Percentiles rank a stretch among this genome's conserved stretches.
These are phyloP conservation scores for Saccharum hybrid DNA, from an alignment of 202 grass and related monocot species.

Conservation along the genomic window DNA sequence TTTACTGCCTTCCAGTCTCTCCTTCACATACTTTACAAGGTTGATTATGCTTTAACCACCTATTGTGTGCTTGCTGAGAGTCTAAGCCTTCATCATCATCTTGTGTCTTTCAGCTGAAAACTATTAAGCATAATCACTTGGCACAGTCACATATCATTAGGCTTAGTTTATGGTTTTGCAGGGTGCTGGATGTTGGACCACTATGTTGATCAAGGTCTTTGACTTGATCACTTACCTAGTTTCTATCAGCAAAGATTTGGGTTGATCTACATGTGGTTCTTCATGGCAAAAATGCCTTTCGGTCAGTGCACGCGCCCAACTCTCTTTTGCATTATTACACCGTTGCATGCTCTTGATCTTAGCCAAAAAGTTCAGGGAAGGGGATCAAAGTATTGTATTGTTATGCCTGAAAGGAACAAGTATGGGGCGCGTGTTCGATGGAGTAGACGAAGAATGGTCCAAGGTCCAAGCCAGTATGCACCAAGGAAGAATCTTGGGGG, in stretches of 20 bases:
- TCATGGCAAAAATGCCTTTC: conserved; percentile 45
- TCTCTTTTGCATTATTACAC: conserved; percentile 52
- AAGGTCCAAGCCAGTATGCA: conserved; percentile 43
- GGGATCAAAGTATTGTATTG: conserved; percentile 49
- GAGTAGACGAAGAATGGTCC: conserved; percentile 43
- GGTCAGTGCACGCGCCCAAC: conserved; percentile 57
- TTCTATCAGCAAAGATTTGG: conserved; percentile 45
- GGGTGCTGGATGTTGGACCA: conserved; percentile 34
- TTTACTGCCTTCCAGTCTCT: conserved; percentile 36
- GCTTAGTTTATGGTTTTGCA: conserved; percentile 49
- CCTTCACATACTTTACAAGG: conserved; percentile 30
- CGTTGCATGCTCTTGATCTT: conserved; percentile 55
- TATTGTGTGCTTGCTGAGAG: conserved; percentile 43
- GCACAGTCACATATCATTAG: conserved; percentile 44
- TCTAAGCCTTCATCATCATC: conserved; percentile 41
- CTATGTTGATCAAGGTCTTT: conserved; percentile 40
- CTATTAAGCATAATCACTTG: conserved; percentile 41
- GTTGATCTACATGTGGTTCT: conserved; percentile 36
- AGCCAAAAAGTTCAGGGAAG: conserved; percentile 45
- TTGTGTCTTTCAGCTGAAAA: conserved; percentile 42
- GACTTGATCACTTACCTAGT: conserved; percentile 50
- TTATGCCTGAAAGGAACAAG: conserved; percentile 41
- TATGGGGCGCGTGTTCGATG: conserved; percentile 47
- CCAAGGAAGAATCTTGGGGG: conserved; percentile 50
- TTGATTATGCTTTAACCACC: conserved; percentile 43